Conservation (phyloP, 2,329 filamentous ascomycete genomes). For the Stylonectria norvegica region DNA sequence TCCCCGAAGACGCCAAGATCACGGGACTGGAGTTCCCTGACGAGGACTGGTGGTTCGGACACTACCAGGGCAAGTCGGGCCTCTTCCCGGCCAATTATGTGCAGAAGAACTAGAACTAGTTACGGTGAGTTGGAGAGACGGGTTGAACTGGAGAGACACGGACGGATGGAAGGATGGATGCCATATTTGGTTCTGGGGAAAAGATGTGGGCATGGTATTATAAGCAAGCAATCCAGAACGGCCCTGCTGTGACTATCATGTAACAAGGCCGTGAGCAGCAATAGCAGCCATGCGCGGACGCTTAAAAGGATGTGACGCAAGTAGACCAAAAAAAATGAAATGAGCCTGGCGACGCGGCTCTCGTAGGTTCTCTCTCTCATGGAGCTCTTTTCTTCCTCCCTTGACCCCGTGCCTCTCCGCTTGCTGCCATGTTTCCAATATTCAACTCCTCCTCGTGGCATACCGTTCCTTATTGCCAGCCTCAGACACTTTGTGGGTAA, state of each 20-base stretch:
- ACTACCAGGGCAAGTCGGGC: conserved; percentile 73
- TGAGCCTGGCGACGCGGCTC: background rate
- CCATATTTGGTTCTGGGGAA: conserved; percentile 7
- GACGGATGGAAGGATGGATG: background rate
- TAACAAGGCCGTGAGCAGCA: background rate
- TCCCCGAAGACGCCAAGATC: conserved; percentile 84
- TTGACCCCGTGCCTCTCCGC: no score
- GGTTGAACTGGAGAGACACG: background rate
- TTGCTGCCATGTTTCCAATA: no score
- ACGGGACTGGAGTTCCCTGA: conserved; percentile 89
- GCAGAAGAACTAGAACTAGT: conserved; percentile 28
- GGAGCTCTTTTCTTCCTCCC: no score
- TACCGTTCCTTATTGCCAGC: no score
- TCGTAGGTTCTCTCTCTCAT: no score
- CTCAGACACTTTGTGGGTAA: no score
- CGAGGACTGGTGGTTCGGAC: conserved; percentile 97
- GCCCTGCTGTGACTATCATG: background rate
- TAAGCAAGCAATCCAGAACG: conserved; percentile 19
- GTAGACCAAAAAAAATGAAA: background rate
- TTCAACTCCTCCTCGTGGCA: no score
- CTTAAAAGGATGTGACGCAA: background rate
- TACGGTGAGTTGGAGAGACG: no score
- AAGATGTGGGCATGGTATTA: conserved; percentile 14
- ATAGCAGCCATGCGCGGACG: background rate
- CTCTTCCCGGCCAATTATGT: conserved; percentile 80